Conservation (phyloP, 768 basidiomycete genomes). For the Suillus cothurnatus region DNA sequence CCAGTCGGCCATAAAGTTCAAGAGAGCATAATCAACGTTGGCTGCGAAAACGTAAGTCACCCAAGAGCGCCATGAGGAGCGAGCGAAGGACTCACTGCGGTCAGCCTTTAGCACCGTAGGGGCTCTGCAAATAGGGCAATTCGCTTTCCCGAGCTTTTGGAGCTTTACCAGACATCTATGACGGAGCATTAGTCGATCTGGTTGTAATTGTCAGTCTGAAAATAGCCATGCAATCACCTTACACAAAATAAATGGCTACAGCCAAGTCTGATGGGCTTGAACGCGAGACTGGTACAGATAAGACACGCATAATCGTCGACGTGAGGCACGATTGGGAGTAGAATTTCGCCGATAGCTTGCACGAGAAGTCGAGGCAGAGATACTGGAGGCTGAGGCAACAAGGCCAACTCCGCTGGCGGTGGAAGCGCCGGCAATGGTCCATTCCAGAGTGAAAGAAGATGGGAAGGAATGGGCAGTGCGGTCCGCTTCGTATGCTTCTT, state of each 20-base stretch:
- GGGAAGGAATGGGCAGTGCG: constrained; percentile 63
- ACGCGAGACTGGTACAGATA: constrained; percentile 89
- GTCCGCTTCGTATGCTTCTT: constrained; percentile 95
- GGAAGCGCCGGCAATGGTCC: constrained; percentile 15
- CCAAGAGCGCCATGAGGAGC: neutral
- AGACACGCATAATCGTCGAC: constrained; percentile 85
- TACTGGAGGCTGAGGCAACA: constrained; percentile 28
- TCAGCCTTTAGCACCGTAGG: constrained; percentile 77
- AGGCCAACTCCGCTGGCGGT: constrained; percentile 34
- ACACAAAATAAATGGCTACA: constrained; percentile 85
- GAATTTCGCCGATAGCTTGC: constrained; percentile 78
- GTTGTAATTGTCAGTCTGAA: too few species aligned
- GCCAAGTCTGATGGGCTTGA: constrained; percentile 83
- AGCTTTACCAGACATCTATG: constrained; percentile 80
- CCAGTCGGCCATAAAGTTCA: constrained; percentile 91
- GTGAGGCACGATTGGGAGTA: constrained; percentile 79
- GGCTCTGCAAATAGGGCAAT: constrained; percentile 86
- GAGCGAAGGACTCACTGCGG: constrained; percentile 53
- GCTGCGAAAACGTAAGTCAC: constrained; percentile 38
- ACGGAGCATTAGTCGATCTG: constrained; percentile 20
- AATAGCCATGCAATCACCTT: constrained; percentile 36
- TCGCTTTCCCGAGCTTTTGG: constrained; percentile 74
- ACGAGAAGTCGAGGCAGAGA: constrained; percentile 68
- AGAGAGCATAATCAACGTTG: constrained; percentile 77
- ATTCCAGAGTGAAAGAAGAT: constrained; percentile 24